Evolutionary conservation across 2,329 filamentous ascomycete genomes (phyloP), one percentile per base, ranked within the genome.

Genomic region (Macroventuria anomochaeta): DNA sequence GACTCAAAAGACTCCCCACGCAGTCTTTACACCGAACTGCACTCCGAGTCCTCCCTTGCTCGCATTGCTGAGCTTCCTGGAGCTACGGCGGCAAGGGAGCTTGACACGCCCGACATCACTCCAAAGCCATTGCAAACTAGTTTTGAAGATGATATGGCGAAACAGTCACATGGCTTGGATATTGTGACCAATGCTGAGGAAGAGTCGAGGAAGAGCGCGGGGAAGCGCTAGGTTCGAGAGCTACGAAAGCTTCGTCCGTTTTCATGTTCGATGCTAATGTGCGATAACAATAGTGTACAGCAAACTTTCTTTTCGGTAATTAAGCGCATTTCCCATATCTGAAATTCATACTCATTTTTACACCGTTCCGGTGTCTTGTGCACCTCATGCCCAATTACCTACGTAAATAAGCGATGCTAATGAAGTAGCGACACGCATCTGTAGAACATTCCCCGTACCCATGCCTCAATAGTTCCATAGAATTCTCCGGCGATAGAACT

Each of bases 21-120:
- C 13, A 56, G 43, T 7, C 42, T 32, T 1, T 56, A 31, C 15
- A 34, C 43, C 3, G 48, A 56, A 21, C 26, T 56, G 23, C 42
- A 43, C 20, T 51, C 42, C 7, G 46, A 53, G 34, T 32, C 21
- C 2, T 51, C 48, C 5, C 32, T 40, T 1, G 33, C 38, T 17
- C 43, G 39, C 4, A 31, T 53, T 11, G 49, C 39, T 1, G 53
- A 56, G 20, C 48, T 56, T 17, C 48, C 48, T 20, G 47, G 21
- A 3, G 53, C 31, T 5, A 25, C 43, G 1, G 52, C n/a, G 2
- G 46, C 40, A 1, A 42, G 34, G 4, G 52, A 55, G 32, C 39
- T 53, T 6, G 53, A 47, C 2, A 39, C 53, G n/a, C 38, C 47
- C 1, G 41, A 52, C 2, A 13, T 15, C 4, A 20, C 36, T 2